Percentiles rank a stretch among this genome's conserved stretches.
phyloP scores from a whole-genome alignment of 1,284 basidiomycete genomes.

The Trametes pubescens region DNA sequence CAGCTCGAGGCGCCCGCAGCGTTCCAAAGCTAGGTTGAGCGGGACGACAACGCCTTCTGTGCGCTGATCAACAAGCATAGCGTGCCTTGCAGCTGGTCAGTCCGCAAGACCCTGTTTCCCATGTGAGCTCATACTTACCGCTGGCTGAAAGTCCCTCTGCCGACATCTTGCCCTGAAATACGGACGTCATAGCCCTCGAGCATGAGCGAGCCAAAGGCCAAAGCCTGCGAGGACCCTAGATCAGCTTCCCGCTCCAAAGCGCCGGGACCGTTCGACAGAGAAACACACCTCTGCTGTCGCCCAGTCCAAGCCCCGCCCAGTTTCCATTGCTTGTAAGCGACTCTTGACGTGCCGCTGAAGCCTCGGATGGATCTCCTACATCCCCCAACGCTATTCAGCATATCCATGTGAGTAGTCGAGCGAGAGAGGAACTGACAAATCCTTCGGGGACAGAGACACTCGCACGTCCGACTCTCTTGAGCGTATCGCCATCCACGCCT shows the following conservation, averaged over 20 bases:
- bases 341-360: constrained; percentile 83
- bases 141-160: constrained; percentile 90
- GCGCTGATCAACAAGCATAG: constrained; percentile 89
- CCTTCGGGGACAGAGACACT: constrained; percentile 76
- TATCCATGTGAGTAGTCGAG: constrained; percentile 24
- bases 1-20: constrained; percentile 78
- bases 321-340: constrained; percentile 75
- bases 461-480: constrained; percentile 69
- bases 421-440: constrained; percentile 65
- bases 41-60: constrained; percentile 83
- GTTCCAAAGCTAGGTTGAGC: constrained; percentile 71
- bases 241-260: not conserved
- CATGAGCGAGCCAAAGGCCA: constrained; percentile 88
- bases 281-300: constrained; percentile 82
- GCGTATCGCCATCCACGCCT: constrained; percentile 61
- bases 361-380: constrained; percentile 80
- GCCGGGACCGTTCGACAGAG: not conserved
- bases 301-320: constrained; percentile 82
- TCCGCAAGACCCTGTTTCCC: constrained; percentile 10
- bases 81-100: constrained; percentile 61
- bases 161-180: constrained; percentile 91
- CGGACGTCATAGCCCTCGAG: constrained; percentile 81
- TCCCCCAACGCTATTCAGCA: constrained; percentile 7
- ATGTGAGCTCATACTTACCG: constrained; percentile 52
- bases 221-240: constrained; percentile 53